Base-by-base conservation (phyloP, 306 rosid genomes). In the Pterocarpus macrocarpus region DNA sequence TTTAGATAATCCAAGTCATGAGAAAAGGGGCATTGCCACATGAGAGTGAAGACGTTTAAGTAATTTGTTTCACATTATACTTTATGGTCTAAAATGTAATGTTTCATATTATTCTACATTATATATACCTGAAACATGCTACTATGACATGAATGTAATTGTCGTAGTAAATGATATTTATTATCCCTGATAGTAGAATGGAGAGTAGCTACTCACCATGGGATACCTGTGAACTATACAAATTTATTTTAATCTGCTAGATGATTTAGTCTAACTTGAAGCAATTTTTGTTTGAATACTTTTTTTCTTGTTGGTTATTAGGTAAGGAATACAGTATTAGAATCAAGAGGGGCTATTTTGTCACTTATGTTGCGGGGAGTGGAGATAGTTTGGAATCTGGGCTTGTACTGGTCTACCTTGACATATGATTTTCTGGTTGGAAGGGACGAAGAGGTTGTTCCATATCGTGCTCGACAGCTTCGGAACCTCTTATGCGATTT, bases 361-460 rank as follows among this genome's bases (percentile, higher is more conserved):
- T 93, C 98, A 6, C 89, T 95, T 58, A 85, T 95, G 55, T 85
- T 59, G 22, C 93, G 99, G 55, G 99, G 98, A 5, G 92, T 90
- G 75, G 98, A 93, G 92, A 96, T 96, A 76, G 98, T 96, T 58
- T 93, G 94, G 97, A 96, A 53, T 75, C 86, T 96, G 89, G 99
- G 99, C 41, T 79, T 93, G 5, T 96, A 96, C 81, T 92, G 98
- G 98, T 89, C 98, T 71, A 69, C 91, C 12, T 87, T 96, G 87
- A 80, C 53, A 83, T 96, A 96, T 73, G 99, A 96, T 82, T 92
- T 12, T 90, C 84, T 93, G 16, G 92, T 96, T 56, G 99, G 98
- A 86, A 92, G 99, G 87, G 99, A 95, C 82, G 97, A 93, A 85
- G 99, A 95, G 88, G 98, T 93, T 81, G 98, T 95, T 75, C 97